Base-by-base conservation (phyloP, 306 rosid genomes). In the Dalbergia cultrata region DNA sequence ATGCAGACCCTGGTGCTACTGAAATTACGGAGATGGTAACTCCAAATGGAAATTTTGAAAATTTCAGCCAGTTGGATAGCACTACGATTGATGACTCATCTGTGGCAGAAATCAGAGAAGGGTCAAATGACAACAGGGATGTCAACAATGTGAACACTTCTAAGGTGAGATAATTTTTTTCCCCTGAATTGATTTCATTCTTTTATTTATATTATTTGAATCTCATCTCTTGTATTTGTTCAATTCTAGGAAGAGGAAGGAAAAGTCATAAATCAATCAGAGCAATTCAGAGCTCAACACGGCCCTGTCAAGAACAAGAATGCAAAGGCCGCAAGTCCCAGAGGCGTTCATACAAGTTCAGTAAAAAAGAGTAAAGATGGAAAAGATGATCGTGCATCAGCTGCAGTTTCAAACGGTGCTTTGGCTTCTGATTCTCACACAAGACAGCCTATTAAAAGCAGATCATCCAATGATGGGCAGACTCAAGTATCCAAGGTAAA, bases 391-490 rank as follows among this genome's bases (percentile, higher is more conserved):
- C 84, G 83, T 70, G 86, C 75, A 53, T 52, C 77, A 78, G 64
- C 96, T 80, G n/a, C 88, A 81, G 86, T 80, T 80, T 70, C 93
- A 19, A 96, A 92, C 86, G 97, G 95, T 81, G 83, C 87, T 19
- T 81, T 66, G 53, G 74, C 77, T 77, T 81, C 78, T 44, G 89
- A 68, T 73, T 80, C 89, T 59, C 84, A n/a, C 82, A 14, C 90
- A 6, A 90, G 86, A 79, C 90, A 86, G 85, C 84, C 86, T 17
- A 62, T 33, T 81, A 92, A 92, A 83, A 85, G 77, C 75, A 86
- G 67, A 78, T 83, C 84, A 64, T 72, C 58, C 71, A 81, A 72
- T 76, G 97, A 81, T 63, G 85, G 75, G 79, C 89, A 86, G 91
- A 87, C 79, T 87, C 90, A 79, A 47, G 43, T 80, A 79, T 66